phyloP scores from a whole-genome alignment of 306 rosid genomes.

The Casuarina cunninghamiana region DNA sequence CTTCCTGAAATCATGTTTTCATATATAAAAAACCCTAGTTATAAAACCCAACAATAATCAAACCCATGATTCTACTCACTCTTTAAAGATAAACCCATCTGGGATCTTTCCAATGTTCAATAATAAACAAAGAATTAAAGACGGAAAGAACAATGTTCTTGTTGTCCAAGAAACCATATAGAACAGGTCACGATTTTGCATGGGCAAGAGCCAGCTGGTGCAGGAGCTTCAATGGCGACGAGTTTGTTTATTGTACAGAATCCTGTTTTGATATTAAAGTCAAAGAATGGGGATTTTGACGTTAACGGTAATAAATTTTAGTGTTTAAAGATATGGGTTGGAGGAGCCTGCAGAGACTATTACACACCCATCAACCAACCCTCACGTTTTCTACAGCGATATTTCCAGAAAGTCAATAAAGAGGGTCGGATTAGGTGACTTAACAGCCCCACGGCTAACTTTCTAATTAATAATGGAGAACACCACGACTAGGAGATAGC shows the following conservation, averaged over 20 bases:
- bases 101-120: too few species aligned
- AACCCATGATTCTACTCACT: too few species aligned
- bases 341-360: not conserved
- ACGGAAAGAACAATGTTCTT: too few species aligned
- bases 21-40: too few species aligned
- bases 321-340: not conserved
- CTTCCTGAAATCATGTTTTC: too few species aligned
- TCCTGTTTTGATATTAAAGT: not conserved
- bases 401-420: conserved; percentile 34
- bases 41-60: too few species aligned
- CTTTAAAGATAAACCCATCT: too few species aligned
- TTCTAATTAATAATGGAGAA: not conserved
- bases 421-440: conserved; percentile 38
- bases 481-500: not conserved
- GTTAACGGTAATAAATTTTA: not conserved
- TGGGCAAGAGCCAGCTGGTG: too few species aligned
- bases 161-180: too few species aligned
- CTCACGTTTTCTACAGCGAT: not conserved
- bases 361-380: not conserved
- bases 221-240: too few species aligned
- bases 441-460: conserved; percentile 17
- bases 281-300: not conserved
- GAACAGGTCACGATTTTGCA: too few species aligned
- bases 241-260: not conserved
- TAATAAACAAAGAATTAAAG: too few species aligned